Conservation (phyloP, 805 yeast species). For the Schwanniomyces polymorphus region DNA sequence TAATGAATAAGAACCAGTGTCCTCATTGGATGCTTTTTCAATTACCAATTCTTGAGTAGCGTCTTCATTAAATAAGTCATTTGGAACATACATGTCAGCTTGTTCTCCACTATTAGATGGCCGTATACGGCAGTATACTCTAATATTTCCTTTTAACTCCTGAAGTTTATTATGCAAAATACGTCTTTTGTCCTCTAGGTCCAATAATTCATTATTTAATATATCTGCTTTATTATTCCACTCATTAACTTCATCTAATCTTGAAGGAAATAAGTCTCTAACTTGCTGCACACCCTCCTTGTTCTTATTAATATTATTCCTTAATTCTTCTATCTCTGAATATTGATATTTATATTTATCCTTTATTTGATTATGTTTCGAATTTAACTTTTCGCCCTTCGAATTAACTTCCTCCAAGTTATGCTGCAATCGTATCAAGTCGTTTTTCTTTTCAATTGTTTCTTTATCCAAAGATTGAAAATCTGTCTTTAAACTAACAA, state of each 20-base stretch:
- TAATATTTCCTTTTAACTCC: conserved; percentile 85
- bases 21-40: conserved; percentile 13
- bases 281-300: conserved; percentile 8
- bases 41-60: conserved; percentile 35
- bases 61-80: conserved; percentile 29
- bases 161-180: conserved; percentile 71
- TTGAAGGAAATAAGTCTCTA: conserved; percentile 3
- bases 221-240: conserved; percentile 6
- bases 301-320: conserved; percentile 7
- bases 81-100: conserved; percentile 16
- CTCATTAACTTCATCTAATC: conserved; percentile 5
- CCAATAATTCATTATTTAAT: conserved; percentile 35
- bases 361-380: conserved; percentile 3
- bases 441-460: conserved; percentile 2
- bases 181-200: conserved; percentile 60
- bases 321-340: conserved; percentile 14
- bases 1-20: conserved; percentile 5
- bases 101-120: conserved; percentile 39
- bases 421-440: conserved; percentile 7
- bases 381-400: background rate
- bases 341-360: conserved; percentile 9
- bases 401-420: conserved; percentile 1
- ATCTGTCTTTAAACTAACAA: conserved; percentile 10
- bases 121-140: conserved; percentile 86
- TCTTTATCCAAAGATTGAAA: conserved; percentile 7